Conservation (phyloP, 1,284 basidiomycete species). For the Pseudozyma sp. region DNA sequence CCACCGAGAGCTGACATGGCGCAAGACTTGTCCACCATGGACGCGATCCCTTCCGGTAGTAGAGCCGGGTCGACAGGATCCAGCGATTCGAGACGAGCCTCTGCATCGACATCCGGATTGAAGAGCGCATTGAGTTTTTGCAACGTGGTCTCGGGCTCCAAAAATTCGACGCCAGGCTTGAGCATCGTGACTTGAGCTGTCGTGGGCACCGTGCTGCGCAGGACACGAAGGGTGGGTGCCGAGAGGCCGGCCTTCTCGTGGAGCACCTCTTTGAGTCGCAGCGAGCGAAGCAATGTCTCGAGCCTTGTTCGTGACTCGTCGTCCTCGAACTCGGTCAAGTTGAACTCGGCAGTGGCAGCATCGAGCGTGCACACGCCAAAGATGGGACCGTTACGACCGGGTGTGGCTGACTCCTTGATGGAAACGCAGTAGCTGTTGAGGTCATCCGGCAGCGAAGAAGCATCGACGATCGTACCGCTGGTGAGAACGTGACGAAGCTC, state of each 20-base stretch:
- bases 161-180: conserved; percentile 61
- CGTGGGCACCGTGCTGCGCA: conserved; percentile 57
- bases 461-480: conserved; percentile 94
- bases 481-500: conserved; percentile 97
- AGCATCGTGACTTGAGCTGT: conserved; percentile 66
- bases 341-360: conserved; percentile 95
- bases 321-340: conserved; percentile 88
- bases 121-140: conserved; percentile 60
- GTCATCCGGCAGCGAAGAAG: conserved; percentile 87
- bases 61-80: conserved; percentile 44
- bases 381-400: conserved; percentile 55
- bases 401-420: conserved; percentile 75
- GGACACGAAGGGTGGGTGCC: conserved; percentile 51
- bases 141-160: conserved; percentile 51
- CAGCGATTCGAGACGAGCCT: conserved; percentile 38
- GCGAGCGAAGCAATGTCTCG: conserved; percentile 92
- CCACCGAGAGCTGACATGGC: conserved; percentile 65
- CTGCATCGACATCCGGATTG: conserved; percentile 38
- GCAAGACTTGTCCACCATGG: conserved; percentile 50
- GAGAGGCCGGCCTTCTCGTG: conserved; percentile 81
- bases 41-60: conserved; percentile 56
- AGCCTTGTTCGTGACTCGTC: conserved; percentile 91
- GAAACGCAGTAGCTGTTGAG: conserved; percentile 95
- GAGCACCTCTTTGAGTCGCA: conserved; percentile 91
- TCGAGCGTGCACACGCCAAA: conserved; percentile 97